Evolutionary conservation across 371 early-diverging fungal genomes (phyloP).

Genomic region (Mortierella sp.): DNA sequence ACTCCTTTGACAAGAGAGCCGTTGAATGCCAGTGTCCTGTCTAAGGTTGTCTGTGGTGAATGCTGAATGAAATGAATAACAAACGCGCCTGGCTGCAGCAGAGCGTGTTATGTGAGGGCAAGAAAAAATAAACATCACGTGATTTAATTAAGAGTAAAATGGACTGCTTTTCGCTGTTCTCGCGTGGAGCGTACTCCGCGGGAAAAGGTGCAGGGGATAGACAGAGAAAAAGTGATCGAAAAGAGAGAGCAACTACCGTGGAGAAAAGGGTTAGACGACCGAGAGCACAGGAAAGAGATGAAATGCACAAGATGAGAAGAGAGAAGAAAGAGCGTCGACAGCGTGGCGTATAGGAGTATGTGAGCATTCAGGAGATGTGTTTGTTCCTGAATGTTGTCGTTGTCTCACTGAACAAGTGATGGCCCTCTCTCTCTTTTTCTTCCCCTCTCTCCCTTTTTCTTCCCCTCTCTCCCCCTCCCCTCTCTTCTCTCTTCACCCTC

Average conservation of each 20-base stretch:
- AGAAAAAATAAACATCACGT: constrained; percentile 7
- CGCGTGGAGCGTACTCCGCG: constrained; percentile 1
- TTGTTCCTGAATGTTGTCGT: not conserved
- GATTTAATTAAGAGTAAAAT: not conserved
- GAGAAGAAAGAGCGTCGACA: not conserved
- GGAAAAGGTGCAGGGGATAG: too few relatives aligned
- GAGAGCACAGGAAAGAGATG: too few relatives aligned
- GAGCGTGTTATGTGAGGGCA: not conserved
- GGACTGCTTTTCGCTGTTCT: not conserved
- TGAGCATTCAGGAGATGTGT: not conserved
- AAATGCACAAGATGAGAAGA: too few relatives aligned
- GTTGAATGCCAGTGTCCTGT: not conserved
- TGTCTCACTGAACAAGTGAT: not conserved
- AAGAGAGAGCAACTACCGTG: not conserved
- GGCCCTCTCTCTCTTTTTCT: too few relatives aligned
- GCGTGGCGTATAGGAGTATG: not conserved
- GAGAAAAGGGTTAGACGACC: too few relatives aligned
- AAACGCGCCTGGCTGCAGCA: not conserved
- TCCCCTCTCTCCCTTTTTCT: not conserved
- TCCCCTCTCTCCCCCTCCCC: too few relatives aligned
- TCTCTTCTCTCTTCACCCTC: not conserved
- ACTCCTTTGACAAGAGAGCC: not conserved
- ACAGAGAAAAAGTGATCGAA: not conserved
- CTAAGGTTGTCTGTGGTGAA: not conserved
- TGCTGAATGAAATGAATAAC: not conserved